These are phyloP conservation scores for Alliaria petiolata DNA, from an alignment of 345 rosid species.

Conservation along the genomic window DNA sequence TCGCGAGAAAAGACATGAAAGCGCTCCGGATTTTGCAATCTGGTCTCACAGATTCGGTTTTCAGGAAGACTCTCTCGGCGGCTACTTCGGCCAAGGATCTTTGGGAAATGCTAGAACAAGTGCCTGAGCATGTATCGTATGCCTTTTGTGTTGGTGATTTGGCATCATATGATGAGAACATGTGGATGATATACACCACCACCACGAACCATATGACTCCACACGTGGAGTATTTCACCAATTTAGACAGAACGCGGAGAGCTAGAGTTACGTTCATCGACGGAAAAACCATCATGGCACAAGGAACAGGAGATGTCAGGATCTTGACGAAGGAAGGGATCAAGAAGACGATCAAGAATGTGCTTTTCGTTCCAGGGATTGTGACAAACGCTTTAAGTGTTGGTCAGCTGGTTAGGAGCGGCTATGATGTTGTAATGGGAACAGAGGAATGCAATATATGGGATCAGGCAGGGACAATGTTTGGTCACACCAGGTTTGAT, in stretches of 20 bases:
- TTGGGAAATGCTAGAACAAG: neutral
- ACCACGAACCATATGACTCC: slow-evolving; percentile 12
- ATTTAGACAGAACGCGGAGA: neutral
- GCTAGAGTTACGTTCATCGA: neutral
- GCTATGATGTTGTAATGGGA: neutral
- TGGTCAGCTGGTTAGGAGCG: neutral
- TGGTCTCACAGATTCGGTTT: neutral
- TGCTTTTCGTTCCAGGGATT: neutral
- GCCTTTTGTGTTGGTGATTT: no score
- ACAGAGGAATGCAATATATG: neutral
- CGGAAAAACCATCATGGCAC: neutral
- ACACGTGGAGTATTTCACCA: neutral
- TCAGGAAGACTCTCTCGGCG: neutral
- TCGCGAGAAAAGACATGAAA: neutral
- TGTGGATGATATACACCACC: neutral
- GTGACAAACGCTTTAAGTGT: neutral
- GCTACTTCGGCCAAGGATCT: neutral
- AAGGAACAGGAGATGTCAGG: neutral
- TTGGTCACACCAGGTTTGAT: neutral
- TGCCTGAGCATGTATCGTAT: neutral
- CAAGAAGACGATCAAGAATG: neutral
- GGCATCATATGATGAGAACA: neutral
- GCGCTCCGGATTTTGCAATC: neutral
- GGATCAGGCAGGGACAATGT: neutral
- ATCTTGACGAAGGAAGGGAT: neutral